Evolutionary conservation across 495 filamentous ascomycete genomes (phyloP), one percentile per base, ranked within the genome.

Genomic region (Xylaria palmicola): DNA sequence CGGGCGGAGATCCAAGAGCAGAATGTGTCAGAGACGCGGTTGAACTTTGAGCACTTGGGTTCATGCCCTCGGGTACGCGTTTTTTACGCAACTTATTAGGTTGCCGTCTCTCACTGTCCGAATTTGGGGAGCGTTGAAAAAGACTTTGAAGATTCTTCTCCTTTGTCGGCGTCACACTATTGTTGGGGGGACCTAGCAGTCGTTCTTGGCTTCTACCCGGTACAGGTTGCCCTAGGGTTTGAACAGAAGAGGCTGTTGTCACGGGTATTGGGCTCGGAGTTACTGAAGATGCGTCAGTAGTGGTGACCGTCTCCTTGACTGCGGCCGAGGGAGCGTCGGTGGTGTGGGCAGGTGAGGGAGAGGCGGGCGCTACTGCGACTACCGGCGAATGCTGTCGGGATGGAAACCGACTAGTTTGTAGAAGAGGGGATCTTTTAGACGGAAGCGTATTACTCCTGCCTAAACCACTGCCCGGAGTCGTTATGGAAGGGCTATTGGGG

Each of bases 381-480:
- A 44, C 56, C 6, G 69, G 69, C 4, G 69, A 69, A 52, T 62
- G 70, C 44, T 83, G 77, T 49, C 78, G 72, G 57, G 84, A 82
- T 5, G 85, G 75, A 24, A 86, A 81, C 30, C 77, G 74, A 9
- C 77, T 75, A 4, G 83, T 77, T 19, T 82, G 75, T 24, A 93
- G 65, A 12, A 82, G 86, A 17, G 93, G 90, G 1, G 93, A 92
- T 76, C 86, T 90, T 71, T 95, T 94, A 2, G 92, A 93, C n/a
- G 94, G 94, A 17, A 97, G 76, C 8, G 94, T 98, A 74, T 98
- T 98, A 75, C 93, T 97, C 65, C 94, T 82, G 61, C 89, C 88
- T 37, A 98, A 81, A 7, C 91, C 91, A 62, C 84, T 79, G 26
- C 77, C 79, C 7, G 79, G 75, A 4, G 74, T 80, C 6, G 74